A percentile compares a stretch with the other conserved stretches of the same genome.
phyloP scores from a whole-genome alignment of 805 yeast species.

The Yarrowia sp. region DNA sequence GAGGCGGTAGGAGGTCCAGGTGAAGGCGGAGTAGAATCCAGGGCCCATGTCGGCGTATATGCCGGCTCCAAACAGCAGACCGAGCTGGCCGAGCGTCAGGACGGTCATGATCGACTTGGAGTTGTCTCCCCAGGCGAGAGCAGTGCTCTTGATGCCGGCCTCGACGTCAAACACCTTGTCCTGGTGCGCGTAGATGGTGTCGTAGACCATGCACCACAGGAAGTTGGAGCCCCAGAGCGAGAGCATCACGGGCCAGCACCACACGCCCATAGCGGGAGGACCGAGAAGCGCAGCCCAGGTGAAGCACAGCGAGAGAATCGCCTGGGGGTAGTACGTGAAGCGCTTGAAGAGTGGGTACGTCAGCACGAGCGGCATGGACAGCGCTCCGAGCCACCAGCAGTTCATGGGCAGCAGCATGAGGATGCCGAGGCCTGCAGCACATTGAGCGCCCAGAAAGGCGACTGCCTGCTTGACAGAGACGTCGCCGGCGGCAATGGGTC shows the following conservation, averaged over 20 bases:
- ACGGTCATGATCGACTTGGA: slow-evolving; percentile 68
- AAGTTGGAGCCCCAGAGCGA: slow-evolving; percentile 75
- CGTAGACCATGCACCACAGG: slow-evolving; percentile 94
- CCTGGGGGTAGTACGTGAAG: slow-evolving; percentile 94
- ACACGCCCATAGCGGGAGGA: slow-evolving; percentile 91
- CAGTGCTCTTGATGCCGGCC: slow-evolving; percentile 94
- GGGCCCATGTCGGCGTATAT: slow-evolving; percentile 79
- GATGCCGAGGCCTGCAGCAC: slow-evolving; percentile 69
- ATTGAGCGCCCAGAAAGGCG: slow-evolving; percentile 67
- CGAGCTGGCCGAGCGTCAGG: slow-evolving; percentile 66
- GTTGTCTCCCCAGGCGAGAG: slow-evolving; percentile 86
- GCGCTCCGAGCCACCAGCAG: slow-evolving; percentile 79
- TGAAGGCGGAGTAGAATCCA: slow-evolving; percentile 65
- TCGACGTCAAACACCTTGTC: slow-evolving; percentile 83
- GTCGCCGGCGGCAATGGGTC: slow-evolving; percentile 92
- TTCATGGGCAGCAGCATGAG: slow-evolving; percentile 70
- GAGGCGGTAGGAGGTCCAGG: slow-evolving; percentile 66
- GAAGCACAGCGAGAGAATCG: slow-evolving; percentile 73
- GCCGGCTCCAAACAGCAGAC: slow-evolving; percentile 65
- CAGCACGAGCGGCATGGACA: slow-evolving; percentile 73
- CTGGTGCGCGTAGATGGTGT: slow-evolving; percentile 96
- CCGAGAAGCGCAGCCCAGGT: slow-evolving; percentile 95
- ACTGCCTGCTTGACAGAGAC: slow-evolving; percentile 70
- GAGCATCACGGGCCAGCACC: slow-evolving; percentile 71
- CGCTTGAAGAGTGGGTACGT: slow-evolving; percentile 92